Evolutionary conservation across 768 basidiomycete genomes (phyloP).

Genomic region (Pleurotus eryngii): DNA sequence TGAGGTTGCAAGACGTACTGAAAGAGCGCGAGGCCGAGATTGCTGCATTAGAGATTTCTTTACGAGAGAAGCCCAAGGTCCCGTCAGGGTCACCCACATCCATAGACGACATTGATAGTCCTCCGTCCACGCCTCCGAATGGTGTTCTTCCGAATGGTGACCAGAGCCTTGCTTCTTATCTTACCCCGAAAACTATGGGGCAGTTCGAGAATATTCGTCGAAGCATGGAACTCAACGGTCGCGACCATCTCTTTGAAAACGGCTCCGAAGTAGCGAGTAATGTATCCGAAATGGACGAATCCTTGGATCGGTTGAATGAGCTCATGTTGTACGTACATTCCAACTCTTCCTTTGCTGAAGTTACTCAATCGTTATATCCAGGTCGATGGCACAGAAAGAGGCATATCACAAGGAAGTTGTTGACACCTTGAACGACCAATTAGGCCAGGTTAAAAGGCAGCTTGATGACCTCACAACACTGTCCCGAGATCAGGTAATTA

Average conservation of each 20-base stretch:
- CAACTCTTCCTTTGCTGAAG: background rate
- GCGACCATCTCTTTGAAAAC: constrained; percentile 34
- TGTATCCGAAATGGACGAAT: constrained; percentile 60
- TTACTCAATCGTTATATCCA: constrained; percentile 26
- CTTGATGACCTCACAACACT: constrained; percentile 79
- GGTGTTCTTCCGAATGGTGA: constrained; percentile 16
- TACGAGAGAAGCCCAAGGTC: constrained; percentile 34
- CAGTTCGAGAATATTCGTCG: constrained; percentile 74
- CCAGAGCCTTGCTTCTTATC: constrained; percentile 24
- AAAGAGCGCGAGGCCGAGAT: constrained; percentile 94
- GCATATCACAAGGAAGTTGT: constrained; percentile 82
- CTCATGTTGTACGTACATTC: constrained; percentile 75
- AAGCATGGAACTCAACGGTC: constrained; percentile 51
- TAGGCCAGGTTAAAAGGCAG: constrained; percentile 68
- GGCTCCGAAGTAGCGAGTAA: constrained; percentile 33
- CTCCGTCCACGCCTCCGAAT: constrained; percentile 11
- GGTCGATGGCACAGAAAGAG: constrained; percentile 98
- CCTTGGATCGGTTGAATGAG: constrained; percentile 79
- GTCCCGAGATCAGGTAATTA: constrained; percentile 77
- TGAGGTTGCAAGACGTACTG: constrained; percentile 90
- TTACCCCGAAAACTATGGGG: constrained; percentile 71
- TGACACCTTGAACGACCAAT: constrained; percentile 64
- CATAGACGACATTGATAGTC: constrained; percentile 10
- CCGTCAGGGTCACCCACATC: constrained; percentile 13
- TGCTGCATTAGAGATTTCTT: constrained; percentile 58